Evolutionary conservation across 768 basidiomycete genomes (phyloP).

Genomic region (Kwoniella sp.): DNA sequence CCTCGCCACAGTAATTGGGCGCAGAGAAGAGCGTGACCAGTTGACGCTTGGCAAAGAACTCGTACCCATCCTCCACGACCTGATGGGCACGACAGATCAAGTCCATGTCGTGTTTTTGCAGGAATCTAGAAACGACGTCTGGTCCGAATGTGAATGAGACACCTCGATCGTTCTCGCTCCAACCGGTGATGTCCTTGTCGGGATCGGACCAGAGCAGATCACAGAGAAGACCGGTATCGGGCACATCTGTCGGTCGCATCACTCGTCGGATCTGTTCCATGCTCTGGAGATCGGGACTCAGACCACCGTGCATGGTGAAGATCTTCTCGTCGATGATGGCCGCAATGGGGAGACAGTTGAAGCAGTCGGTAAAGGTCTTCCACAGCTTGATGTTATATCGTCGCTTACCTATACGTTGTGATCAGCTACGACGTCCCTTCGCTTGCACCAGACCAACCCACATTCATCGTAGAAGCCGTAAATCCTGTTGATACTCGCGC

Average conservation of each 20-base stretch:
- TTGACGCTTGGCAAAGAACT: slow-evolving; percentile 97
- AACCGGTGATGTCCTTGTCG: slow-evolving; percentile 98
- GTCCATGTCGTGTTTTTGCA: slow-evolving; percentile 99
- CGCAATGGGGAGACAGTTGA: slow-evolving; percentile 98
- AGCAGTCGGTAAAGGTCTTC: slow-evolving; percentile 99
- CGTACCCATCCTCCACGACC: slow-evolving; percentile 98
- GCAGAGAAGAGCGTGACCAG: slow-evolving; percentile 95
- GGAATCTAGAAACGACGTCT: slow-evolving; percentile 94
- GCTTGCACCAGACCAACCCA: slow-evolving; percentile 53
- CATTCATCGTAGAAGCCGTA: slow-evolving; percentile 99
- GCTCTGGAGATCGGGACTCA: slow-evolving; percentile 94
- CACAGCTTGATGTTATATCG: slow-evolving; percentile 99
- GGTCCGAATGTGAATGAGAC: slow-evolving; percentile 99
- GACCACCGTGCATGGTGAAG: slow-evolving; percentile 98
- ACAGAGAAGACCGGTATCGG: slow-evolving; percentile 92
- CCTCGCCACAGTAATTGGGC: slow-evolving; percentile 57
- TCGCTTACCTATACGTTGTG: slow-evolving; percentile 72
- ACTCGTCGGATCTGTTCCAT: slow-evolving; percentile 99
- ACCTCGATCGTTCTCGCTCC: slow-evolving; percentile 98
- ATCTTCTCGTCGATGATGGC: slow-evolving; percentile 99
- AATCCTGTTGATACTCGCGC: slow-evolving; percentile 98
- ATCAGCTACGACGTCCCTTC: background rate
- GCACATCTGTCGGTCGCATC: slow-evolving; percentile 98
- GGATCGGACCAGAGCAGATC: slow-evolving; percentile 99
- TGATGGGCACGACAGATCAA: slow-evolving; percentile 97